Conservation (phyloP, 352 stramenopile species). For the Globisporangium echinulatum region DNA sequence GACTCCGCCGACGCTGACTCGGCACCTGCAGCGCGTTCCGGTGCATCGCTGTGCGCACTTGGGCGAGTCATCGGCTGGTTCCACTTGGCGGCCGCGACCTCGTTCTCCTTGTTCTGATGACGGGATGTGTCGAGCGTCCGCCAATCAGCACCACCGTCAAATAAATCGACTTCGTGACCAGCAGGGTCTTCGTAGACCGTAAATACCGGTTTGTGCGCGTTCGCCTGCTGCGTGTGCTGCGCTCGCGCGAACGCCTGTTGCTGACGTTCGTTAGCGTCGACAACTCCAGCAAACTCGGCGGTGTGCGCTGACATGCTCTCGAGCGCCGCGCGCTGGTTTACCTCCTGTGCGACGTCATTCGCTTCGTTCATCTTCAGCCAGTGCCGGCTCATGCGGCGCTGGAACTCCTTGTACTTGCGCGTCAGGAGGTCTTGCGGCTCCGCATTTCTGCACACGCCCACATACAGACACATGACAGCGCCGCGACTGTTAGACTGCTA, state of each 20-base stretch:
- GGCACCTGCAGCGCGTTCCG: background rate
- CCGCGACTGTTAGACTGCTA: no score
- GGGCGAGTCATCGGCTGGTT: slow-evolving; percentile 19
- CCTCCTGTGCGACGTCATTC: slow-evolving; percentile 21
- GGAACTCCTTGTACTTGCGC: slow-evolving; percentile 80
- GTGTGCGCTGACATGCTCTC: slow-evolving; percentile 52
- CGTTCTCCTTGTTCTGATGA: slow-evolving; percentile 82
- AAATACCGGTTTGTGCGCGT: slow-evolving; percentile 83
- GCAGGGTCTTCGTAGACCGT: slow-evolving; percentile 68
- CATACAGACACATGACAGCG: no score
- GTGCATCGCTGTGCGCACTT: background rate
- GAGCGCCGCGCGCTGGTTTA: slow-evolving; percentile 49
- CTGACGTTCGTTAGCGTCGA: slow-evolving; percentile 57
- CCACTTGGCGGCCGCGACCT: slow-evolving; percentile 43
- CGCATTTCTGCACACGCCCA: slow-evolving; percentile 39
- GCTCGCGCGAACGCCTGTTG: slow-evolving; percentile 48
- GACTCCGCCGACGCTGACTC: slow-evolving; percentile 3
- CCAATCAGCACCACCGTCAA: slow-evolving; percentile 60
- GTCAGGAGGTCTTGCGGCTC: slow-evolving; percentile 58
- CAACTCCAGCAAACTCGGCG: slow-evolving; percentile 41
- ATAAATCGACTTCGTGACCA: slow-evolving; percentile 42
- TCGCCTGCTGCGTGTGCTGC: slow-evolving; percentile 49
- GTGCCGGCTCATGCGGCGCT: slow-evolving; percentile 75
- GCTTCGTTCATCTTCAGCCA: slow-evolving; percentile 67
- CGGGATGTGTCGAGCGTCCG: slow-evolving; percentile 51